Conservation (phyloP, 805 yeast species). For the Ogataea ramenticola region DNA sequence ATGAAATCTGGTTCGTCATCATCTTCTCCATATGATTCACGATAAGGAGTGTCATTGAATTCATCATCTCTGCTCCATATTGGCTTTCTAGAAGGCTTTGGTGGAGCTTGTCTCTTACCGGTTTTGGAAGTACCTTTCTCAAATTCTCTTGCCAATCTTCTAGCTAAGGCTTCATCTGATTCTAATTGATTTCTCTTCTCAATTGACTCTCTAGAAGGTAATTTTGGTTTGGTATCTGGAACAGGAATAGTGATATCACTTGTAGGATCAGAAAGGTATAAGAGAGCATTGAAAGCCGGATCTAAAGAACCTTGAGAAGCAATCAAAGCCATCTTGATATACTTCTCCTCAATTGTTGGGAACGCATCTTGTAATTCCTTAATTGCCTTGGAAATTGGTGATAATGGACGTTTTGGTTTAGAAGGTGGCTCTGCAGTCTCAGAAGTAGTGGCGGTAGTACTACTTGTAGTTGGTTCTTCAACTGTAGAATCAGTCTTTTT, state of each 20-base stretch:
- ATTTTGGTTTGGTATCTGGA: constrained; percentile 24
- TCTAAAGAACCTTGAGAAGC: constrained; percentile 80
- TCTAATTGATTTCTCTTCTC: constrained; percentile 22
- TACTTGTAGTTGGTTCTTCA: background rate
- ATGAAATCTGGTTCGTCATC: constrained; percentile 42
- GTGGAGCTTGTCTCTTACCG: constrained; percentile 8
- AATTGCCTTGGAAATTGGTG: constrained; percentile 48
- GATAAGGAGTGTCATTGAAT: constrained; percentile 7
- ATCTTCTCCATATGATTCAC: constrained; percentile 12
- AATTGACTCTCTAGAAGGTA: constrained; percentile 25
- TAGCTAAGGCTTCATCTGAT: constrained; percentile 74
- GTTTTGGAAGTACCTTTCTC: constrained; percentile 20
- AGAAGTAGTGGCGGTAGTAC: background rate
- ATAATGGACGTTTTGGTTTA: constrained; percentile 52
- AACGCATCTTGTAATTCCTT: constrained; percentile 76
- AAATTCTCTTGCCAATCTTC: constrained; percentile 66
- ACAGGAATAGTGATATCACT: constrained; percentile 45
- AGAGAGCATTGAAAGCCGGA: constrained; percentile 81
- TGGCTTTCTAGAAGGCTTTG: constrained; percentile 22
- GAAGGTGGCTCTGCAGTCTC: constrained; percentile 31
- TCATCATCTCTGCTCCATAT: constrained; percentile 10
- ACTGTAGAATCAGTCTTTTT: too few relatives aligned
- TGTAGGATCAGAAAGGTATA: constrained; percentile 70
- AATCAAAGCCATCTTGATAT: constrained; percentile 70
- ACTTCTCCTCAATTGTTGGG: constrained; percentile 66